Evolutionary conservation across 2,329 filamentous ascomycete genomes (phyloP).

Genomic region (Fusarium circinatum): DNA sequence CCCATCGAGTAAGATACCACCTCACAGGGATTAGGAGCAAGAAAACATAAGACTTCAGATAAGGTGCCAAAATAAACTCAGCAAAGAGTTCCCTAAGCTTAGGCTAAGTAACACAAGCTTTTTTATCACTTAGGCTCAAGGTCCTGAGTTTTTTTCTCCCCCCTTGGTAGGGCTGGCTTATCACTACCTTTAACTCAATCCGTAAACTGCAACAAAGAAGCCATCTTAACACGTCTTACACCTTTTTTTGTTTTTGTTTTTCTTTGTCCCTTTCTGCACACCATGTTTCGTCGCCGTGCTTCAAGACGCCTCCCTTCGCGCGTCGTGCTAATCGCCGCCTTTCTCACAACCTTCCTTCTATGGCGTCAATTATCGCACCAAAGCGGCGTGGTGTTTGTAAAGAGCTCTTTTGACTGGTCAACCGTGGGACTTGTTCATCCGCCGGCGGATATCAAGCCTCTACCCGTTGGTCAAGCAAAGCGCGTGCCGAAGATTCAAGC

Average conservation of each 20-base stretch:
- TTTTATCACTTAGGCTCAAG: background rate
- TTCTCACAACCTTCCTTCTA: background rate
- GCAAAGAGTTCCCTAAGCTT: accelerated
- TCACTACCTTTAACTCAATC: background rate
- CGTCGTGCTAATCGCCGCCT: background rate
- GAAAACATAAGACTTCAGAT: background rate
- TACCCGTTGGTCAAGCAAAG: constrained; percentile 43
- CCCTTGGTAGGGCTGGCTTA: background rate
- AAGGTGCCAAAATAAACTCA: background rate
- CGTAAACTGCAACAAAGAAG: constrained; percentile 3
- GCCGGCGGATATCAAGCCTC: constrained; percentile 45
- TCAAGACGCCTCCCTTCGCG: background rate
- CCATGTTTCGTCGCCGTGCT: constrained; percentile 4
- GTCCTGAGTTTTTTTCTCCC: background rate
- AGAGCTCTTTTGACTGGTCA: constrained; percentile 49
- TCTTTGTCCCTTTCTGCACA: background rate
- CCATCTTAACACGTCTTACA: background rate
- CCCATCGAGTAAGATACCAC: background rate
- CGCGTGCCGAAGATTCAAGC: constrained; percentile 48
- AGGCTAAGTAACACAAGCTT: accelerated
- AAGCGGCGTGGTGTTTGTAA: constrained; percentile 28
- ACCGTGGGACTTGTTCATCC: constrained; percentile 42
- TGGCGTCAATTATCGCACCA: constrained; percentile 6
- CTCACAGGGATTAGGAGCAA: background rate
- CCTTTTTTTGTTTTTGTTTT: background rate